Base-by-base conservation (phyloP, 2,329 filamentous ascomycete genomes). In the Cercospora beticola region DNA sequence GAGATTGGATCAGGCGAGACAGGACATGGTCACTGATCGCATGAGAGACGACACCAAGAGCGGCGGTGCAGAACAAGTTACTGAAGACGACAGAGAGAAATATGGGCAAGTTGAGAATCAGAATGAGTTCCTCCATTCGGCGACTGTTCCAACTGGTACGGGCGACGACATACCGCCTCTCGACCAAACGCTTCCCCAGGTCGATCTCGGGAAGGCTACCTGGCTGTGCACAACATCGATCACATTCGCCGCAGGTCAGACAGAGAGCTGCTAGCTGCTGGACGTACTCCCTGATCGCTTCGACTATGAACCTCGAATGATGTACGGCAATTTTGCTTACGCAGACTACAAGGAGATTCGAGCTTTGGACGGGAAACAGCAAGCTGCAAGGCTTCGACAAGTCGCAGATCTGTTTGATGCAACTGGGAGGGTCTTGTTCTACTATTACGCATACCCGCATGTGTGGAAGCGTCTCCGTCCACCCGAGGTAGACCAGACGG, bases 311-410 rank as follows among this genome's bases (percentile, higher is more conserved):
- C 46, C 60, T 9, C 49, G 61, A 10, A 73, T 70, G 57, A 66
- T 74, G 31, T 74, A 74, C 64, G 64, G 72, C 28, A 68, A 73
- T 49, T 71, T 74, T 40, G 61, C 71, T 2, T 61, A 67, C 21
- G 70, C 67, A 26, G 64, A 69, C n/a, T 71, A 71, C 61, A 31
- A 57, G 18, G 58, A 62, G 7, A 64, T 74, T 9, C 65, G 68
- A 40, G 18, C 33, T 2, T 60, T 73, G 3, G 62, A 70, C 30
- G 69, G 71, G 28, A 71, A 71, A 49, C 62, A 67, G n/a, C 69
- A 71, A 43, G 65, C 59, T 7, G 68, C 69, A 7, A 52, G 68
- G 18, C 70, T 74, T 8, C 69, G 72, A 56, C 73, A 72, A 26
- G 58, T 74, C 12, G 71, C 69, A 21, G 67, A 73, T 43, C 66